Evolutionary conservation across 257 asterid genomes (phyloP).

Genomic region (Scutellaria barbata): DNA sequence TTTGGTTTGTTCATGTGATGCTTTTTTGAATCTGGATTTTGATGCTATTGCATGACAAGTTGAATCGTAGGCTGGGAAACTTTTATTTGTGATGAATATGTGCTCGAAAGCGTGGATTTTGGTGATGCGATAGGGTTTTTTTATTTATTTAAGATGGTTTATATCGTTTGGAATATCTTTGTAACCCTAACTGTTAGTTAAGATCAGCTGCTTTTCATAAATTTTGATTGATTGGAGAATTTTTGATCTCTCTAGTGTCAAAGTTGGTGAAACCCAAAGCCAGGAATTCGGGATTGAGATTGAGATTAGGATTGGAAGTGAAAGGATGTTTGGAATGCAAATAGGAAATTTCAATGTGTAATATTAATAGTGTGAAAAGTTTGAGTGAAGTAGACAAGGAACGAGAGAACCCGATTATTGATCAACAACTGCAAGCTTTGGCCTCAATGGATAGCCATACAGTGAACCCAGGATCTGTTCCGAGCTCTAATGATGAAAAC

Average conservation of each 20-base stretch:
- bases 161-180: background rate
- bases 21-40: constrained; percentile 37
- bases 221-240: background rate
- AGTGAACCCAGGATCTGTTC: constrained; percentile 47
- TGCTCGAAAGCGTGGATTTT: constrained; percentile 31
- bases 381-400: constrained; percentile 37
- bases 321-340: constrained; percentile 1
- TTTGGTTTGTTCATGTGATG: background rate
- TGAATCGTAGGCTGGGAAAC: constrained; percentile 19
- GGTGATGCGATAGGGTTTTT: background rate
- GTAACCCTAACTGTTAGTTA: background rate
- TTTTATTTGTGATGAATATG: constrained; percentile 27
- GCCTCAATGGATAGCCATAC: constrained; percentile 74
- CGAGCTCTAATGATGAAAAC: constrained; percentile 61
- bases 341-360: constrained; percentile 46
- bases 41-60: constrained; percentile 18
- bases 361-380: constrained; percentile 34
- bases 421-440: constrained; percentile 37
- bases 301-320: constrained; percentile 28
- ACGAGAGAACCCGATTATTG: constrained; percentile 35
- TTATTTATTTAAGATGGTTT: background rate
- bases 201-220: background rate
- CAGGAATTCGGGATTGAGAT: constrained; percentile 6
- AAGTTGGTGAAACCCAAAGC: constrained; percentile 21
- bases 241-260: constrained; percentile 29